These are phyloP conservation scores for Tylopilus sp. DNA, from an alignment of 768 basidiomycete species.

Conservation along the genomic window DNA sequence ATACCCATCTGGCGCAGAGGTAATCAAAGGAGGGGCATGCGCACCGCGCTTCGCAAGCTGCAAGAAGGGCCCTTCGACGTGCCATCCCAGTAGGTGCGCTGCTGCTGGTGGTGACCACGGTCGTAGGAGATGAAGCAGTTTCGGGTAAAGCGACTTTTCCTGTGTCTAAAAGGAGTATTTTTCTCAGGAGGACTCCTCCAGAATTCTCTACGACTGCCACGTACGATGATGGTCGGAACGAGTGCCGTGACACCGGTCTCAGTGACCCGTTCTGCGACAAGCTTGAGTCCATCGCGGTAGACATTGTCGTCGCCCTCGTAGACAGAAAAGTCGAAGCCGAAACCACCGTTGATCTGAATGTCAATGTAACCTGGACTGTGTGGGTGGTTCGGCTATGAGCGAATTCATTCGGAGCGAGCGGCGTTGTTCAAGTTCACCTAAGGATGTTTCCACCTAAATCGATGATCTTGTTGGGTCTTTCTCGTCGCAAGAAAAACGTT, in stretches of 20 bases:
- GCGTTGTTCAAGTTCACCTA: constrained; percentile 46
- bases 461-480: constrained; percentile 60
- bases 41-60: constrained; percentile 81
- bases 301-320: constrained; percentile 66
- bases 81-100: constrained; percentile 83
- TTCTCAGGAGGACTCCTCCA: neutral
- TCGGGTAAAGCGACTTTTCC: constrained; percentile 70
- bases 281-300: constrained; percentile 65
- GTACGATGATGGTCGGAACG: constrained; percentile 69
- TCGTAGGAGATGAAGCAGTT: constrained; percentile 61
- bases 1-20: constrained; percentile 59
- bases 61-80: constrained; percentile 88
- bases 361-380: constrained; percentile 86
- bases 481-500: constrained; percentile 61
- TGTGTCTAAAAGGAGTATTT: constrained; percentile 53
- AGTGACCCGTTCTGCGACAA: constrained; percentile 70
- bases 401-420: neutral
- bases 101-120: constrained; percentile 62
- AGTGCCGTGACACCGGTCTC: constrained; percentile 86
- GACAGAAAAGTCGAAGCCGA: constrained; percentile 84
- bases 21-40: constrained; percentile 66
- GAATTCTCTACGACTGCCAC: constrained; percentile 16
- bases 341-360: constrained; percentile 88
- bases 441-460: constrained; percentile 77
- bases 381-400: constrained; percentile 10